Evolutionary conservation across 1,284 basidiomycete species (phyloP).

Genomic region (Cutaneotrichosporon dermatis): DNA sequence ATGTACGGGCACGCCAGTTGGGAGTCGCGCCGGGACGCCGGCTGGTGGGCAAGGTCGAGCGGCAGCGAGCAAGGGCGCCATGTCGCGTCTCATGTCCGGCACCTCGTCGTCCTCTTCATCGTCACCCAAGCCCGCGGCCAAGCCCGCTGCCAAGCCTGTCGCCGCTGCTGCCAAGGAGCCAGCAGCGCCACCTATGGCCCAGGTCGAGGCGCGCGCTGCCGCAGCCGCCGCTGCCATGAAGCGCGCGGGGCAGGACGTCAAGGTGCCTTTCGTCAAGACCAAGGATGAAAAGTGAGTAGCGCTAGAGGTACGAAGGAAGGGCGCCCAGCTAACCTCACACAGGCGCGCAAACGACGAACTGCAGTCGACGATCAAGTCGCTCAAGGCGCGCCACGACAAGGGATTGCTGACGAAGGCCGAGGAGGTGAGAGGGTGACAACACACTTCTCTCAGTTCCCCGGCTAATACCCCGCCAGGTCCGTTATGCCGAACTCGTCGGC

Average conservation of each 20-base stretch:
- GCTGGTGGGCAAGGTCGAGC: neutral
- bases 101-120: neutral
- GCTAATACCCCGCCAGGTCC: constrained; percentile 25
- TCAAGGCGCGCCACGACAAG: constrained; percentile 46
- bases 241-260: constrained; percentile 45
- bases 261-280: constrained; percentile 45
- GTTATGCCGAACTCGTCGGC: constrained; percentile 46
- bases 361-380: constrained; percentile 39
- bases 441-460: neutral
- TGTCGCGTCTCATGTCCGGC: constrained; percentile 28
- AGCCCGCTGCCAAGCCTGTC: neutral
- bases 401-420: constrained; percentile 47
- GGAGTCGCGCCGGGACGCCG: constrained; percentile 12
- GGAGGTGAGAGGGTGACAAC: constrained; percentile 40
- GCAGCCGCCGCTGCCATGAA: constrained; percentile 43
- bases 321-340: neutral
- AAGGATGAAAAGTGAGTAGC: constrained; percentile 43
- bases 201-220: constrained; percentile 37
- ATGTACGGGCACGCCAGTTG: constrained; percentile 25
- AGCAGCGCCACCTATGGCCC: neutral
- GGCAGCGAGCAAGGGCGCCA: constrained; percentile 26
- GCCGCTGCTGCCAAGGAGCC: constrained; percentile 3
- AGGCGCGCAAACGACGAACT: constrained; percentile 44
- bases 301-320: neutral
- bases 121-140: constrained; percentile 6